These are phyloP conservation scores for Pseudoturritis turrita DNA, from an alignment of 345 rosid species.

Conservation along the genomic window DNA sequence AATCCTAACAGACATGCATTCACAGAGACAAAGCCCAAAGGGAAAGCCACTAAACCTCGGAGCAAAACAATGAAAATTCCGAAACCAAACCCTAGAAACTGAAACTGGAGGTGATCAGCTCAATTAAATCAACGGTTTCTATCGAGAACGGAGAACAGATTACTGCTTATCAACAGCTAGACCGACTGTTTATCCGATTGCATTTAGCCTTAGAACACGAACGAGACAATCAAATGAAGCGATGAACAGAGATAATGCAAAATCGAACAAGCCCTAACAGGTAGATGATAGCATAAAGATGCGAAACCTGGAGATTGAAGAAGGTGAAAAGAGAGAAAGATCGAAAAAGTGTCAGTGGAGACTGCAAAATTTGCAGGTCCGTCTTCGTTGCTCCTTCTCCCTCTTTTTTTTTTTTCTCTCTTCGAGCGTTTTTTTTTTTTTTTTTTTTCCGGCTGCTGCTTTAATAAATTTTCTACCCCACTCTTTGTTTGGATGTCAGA, in stretches of 20 bases:
- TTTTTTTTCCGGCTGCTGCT: constrained; percentile 31
- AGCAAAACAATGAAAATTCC: background rate
- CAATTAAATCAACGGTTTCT: constrained; percentile 11
- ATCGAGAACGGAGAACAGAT: background rate
- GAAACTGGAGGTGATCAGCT: constrained; percentile 2
- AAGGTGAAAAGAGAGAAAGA: constrained; percentile 19
- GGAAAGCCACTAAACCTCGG: constrained; percentile 20
- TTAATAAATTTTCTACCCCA: constrained; percentile 22
- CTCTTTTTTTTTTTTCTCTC: constrained; percentile 1
- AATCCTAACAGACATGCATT: constrained; percentile 15
- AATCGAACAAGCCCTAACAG: constrained; percentile 9
- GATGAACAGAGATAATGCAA: constrained; percentile 26
- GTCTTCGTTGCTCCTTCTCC: constrained; percentile 32
- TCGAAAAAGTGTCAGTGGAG: constrained; percentile 30
- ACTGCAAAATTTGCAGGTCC: constrained; percentile 34
- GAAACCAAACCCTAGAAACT: constrained; percentile 30
- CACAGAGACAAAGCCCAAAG: constrained; percentile 3
- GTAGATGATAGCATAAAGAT: background rate
- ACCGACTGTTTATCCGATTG: constrained; percentile 17
- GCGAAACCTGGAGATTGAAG: constrained; percentile 23
- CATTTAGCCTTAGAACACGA: constrained; percentile 16
- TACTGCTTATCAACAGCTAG: background rate
- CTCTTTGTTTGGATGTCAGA: constrained; percentile 23
- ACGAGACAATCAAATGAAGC: constrained; percentile 6
- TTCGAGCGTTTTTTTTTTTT: constrained; percentile 21